Evolutionary conservation across 2,329 filamentous ascomycete species (phyloP).

Genomic region (Claviceps capensis): DNA sequence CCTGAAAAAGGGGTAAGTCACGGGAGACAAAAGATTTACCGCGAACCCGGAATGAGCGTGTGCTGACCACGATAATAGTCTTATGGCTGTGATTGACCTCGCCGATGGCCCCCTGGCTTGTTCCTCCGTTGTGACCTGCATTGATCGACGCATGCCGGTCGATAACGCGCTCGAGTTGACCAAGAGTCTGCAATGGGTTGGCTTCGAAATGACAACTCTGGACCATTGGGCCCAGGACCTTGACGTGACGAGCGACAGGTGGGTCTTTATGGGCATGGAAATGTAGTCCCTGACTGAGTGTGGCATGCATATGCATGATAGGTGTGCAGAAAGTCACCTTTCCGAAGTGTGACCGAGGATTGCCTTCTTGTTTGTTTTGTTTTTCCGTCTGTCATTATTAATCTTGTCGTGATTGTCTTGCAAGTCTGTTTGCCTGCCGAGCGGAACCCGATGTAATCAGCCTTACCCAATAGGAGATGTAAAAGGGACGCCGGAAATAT

Average conservation of each 20-base stretch:
- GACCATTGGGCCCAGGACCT: constrained; percentile 55
- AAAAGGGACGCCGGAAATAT: not conserved
- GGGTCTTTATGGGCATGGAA: constrained; percentile 85
- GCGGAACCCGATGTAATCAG: not conserved
- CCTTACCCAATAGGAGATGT: not conserved
- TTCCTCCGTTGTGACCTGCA: constrained; percentile 63
- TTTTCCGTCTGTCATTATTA: not conserved
- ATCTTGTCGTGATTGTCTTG: not conserved
- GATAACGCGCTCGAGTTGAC: constrained; percentile 53
- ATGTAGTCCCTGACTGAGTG: constrained; percentile 34
- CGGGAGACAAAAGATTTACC: not conserved
- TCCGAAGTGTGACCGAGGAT: not conserved
- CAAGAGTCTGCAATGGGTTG: constrained; percentile 84
- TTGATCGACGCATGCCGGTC: constrained; percentile 56
- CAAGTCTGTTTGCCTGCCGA: not conserved
- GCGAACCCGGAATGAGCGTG: not conserved
- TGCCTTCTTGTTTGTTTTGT: not conserved
- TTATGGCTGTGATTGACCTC: constrained; percentile 84
- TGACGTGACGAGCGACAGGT: constrained; percentile 59
- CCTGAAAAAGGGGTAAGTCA: constrained; percentile 71
- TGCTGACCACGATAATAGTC: constrained; percentile 31
- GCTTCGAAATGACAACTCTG: constrained; percentile 71
- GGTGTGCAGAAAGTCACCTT: not conserved
- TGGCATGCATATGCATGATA: not conserved
- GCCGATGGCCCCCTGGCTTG: constrained; percentile 66